These are phyloP conservation scores for Potentilla sterilis DNA, from an alignment of 306 rosid species.

Conservation along the genomic window DNA sequence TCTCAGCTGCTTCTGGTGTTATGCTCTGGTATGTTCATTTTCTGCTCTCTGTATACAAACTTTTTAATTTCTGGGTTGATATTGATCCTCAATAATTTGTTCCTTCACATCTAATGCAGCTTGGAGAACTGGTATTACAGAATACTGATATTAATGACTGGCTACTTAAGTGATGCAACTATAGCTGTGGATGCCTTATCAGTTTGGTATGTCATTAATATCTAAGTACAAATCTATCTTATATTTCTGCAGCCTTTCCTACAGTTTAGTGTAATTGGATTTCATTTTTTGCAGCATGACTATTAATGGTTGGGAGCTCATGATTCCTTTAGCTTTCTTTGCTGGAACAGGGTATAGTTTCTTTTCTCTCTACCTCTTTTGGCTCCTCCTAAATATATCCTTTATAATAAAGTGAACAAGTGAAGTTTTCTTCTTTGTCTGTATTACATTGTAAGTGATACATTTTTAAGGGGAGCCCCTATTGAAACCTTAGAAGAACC, in stretches of 20 bases:
- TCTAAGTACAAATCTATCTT: neutral
- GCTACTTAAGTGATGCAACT: conserved; percentile 56
- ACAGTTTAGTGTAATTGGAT: neutral
- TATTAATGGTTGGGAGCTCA: conserved; percentile 68
- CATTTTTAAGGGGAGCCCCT: neutral
- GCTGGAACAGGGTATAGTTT: conserved; percentile 60
- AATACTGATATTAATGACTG: conserved; percentile 67
- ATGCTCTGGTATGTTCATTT: conserved; percentile 56
- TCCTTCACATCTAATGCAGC: conserved; percentile 26
- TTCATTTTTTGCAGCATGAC: conserved; percentile 44
- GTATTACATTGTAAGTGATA: neutral
- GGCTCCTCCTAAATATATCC: neutral
- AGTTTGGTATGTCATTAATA: conserved; percentile 41
- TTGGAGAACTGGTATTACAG: conserved; percentile 77
- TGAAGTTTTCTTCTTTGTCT: neutral
- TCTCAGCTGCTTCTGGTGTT: conserved; percentile 64
- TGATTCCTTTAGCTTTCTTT: conserved; percentile 73
- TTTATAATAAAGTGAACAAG: neutral
- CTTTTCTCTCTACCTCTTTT: neutral
- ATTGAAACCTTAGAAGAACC: neutral
- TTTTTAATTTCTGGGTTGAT: neutral
- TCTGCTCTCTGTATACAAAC: neutral
- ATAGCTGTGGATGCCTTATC: conserved; percentile 74
- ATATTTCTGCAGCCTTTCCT: neutral
- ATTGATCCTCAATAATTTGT: neutral